Conservation (phyloP, 768 basidiomycete species). For the Mycena galopus region DNA sequence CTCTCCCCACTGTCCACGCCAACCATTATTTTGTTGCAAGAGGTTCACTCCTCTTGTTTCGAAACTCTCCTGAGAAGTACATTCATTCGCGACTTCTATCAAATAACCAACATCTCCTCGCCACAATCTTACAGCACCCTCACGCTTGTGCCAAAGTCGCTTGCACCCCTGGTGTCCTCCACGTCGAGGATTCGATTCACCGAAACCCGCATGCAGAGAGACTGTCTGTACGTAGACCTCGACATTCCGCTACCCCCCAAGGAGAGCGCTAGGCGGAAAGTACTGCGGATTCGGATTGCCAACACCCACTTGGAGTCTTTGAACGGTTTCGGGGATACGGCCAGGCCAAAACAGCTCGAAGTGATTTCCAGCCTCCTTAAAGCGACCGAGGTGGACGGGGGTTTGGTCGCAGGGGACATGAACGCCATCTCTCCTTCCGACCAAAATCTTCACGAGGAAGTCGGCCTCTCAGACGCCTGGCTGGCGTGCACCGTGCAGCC, state of each 20-base stretch:
- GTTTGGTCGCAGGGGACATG: constrained; percentile 66
- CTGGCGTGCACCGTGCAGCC: constrained; percentile 15
- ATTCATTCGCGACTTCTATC: constrained; percentile 61
- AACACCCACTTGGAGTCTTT: constrained; percentile 69
- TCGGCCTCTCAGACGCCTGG: constrained; percentile 62
- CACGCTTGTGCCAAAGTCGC: constrained; percentile 60
- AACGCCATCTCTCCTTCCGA: constrained; percentile 58
- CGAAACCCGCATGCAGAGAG: constrained; percentile 56
- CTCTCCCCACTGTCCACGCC: constrained; percentile 43
- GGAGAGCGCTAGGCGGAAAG: constrained; percentile 34
- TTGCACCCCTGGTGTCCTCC: constrained; percentile 47
- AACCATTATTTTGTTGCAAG: constrained; percentile 63
- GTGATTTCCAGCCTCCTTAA: constrained; percentile 51
- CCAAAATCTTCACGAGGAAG: constrained; percentile 46
- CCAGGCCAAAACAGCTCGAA: constrained; percentile 54
- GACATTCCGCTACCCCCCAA: constrained; percentile 49
- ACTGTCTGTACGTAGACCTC: constrained; percentile 62
- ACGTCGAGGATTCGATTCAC: constrained; percentile 53
- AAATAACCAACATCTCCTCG: constrained; percentile 54
- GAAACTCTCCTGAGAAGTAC: constrained; percentile 51
- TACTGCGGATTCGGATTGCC: constrained; percentile 56
- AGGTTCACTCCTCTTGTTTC: constrained; percentile 54
- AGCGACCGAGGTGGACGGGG: constrained; percentile 50
- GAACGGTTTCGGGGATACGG: constrained; percentile 48
- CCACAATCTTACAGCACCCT: constrained; percentile 61